phyloP scores from a whole-genome alignment of 306 rosid genomes.

The Cucumis hystrix region DNA sequence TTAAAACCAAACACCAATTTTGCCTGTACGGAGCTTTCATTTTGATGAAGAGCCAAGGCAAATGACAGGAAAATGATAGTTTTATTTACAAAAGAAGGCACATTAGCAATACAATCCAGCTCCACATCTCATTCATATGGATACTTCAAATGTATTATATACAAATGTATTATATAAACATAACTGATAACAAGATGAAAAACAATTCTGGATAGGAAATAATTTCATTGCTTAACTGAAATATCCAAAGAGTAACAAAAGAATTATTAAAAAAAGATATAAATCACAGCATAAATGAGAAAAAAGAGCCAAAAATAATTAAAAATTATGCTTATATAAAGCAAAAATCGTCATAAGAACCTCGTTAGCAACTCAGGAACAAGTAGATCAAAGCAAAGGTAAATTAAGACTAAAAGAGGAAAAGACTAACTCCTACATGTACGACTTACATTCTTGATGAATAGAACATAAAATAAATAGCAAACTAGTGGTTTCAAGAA shows the following conservation, averaged over 20 bases:
- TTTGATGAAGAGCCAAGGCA: neutral
- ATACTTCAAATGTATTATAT: neutral
- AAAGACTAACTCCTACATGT: neutral
- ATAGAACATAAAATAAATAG: neutral
- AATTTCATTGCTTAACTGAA: no score
- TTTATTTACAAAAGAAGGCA: neutral
- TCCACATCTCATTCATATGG: neutral
- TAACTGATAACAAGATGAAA: neutral
- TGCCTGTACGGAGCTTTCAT: neutral
- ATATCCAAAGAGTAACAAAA: no score
- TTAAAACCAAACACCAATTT: neutral
- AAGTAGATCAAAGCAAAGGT: neutral
- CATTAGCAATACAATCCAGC: neutral
- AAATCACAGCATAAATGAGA: neutral
- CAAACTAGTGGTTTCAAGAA: neutral
- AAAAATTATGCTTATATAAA: neutral
- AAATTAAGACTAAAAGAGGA: neutral
- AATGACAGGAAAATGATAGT: neutral
- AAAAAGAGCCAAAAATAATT: neutral
- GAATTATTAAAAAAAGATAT: neutral
- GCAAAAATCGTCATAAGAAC: neutral
- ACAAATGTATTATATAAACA: neutral
- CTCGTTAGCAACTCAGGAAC: neutral
- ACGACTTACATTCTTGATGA: neutral
- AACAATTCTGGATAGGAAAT: no score